phyloP scores from a whole-genome alignment of 768 basidiomycete species.

The Filobasidium wieringae region DNA sequence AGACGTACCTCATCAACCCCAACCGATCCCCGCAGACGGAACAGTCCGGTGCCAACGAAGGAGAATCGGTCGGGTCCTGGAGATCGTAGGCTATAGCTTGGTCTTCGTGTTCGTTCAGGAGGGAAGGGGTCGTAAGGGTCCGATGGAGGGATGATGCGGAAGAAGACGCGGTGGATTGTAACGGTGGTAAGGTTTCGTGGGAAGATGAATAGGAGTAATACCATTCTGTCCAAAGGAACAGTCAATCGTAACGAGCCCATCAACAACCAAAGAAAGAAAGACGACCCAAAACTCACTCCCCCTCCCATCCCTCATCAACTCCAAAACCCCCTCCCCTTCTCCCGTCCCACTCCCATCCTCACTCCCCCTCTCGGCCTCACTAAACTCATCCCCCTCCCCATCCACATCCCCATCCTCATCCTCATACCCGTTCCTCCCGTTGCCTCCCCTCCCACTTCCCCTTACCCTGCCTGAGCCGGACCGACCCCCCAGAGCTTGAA shows the following conservation, averaged over 20 bases:
- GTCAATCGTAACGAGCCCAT: neutral
- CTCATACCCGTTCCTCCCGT: neutral
- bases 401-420: neutral
- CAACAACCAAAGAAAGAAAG: neutral
- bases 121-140: neutral
- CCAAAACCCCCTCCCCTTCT: conserved; percentile 23
- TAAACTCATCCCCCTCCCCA: neutral
- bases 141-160: neutral
- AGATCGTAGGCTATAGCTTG: conserved; percentile 11
- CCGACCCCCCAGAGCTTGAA: neutral
- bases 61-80: conserved; percentile 45
- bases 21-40: conserved; percentile 65
- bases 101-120: neutral
- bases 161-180: neutral
- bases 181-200: conserved; percentile 12
- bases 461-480: neutral
- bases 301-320: conserved; percentile 24
- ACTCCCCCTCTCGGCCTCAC: no score
- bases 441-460: neutral
- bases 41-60: conserved; percentile 50
- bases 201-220: conserved; percentile 35
- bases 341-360: conserved; percentile 13
- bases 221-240: conserved; percentile 18
- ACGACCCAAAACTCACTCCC: conserved; percentile 27
- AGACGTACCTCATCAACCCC: conserved; percentile 79